A percentile compares a stretch with the other conserved stretches of the same genome.
Conservation (phyloP, 2,329 filamentous ascomycete genomes). For the Penicillium sclerotigenum region DNA sequence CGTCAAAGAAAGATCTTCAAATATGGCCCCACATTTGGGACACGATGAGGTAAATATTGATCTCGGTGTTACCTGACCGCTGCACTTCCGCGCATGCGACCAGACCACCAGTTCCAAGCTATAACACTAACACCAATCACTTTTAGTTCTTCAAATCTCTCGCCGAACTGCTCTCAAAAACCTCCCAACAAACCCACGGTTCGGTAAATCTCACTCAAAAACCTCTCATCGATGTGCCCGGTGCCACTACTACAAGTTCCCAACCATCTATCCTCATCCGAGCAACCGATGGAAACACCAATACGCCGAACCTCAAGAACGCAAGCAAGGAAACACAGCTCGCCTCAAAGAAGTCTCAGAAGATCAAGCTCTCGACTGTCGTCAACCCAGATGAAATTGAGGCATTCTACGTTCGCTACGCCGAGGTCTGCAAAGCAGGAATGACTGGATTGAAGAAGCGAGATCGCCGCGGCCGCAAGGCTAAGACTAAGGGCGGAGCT, state of each 20-base stretch:
- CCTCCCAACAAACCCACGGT: conserved; percentile 41
- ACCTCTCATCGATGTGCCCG: conserved; percentile 27
- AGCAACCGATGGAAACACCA: conserved; percentile 74
- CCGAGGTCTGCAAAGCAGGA: conserved; percentile 82
- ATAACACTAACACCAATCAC: conserved; percentile 4
- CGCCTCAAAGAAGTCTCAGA: conserved; percentile 49
- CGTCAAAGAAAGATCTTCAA: neutral
- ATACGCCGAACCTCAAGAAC: conserved; percentile 40
- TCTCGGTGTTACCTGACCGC: neutral
- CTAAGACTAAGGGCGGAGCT: conserved; percentile 54
- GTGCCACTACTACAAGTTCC: conserved; percentile 54
- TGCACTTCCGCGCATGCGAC: conserved; percentile 6
- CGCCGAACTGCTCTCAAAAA: conserved; percentile 38
- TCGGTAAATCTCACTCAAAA: conserved; percentile 47
- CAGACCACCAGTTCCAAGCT: conserved; percentile 15
- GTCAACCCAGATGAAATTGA: conserved; percentile 75
- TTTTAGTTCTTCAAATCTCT: conserved; percentile 45
- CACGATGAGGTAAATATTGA: conserved; percentile 41
- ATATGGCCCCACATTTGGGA: conserved; percentile 37
- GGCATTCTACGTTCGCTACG: conserved; percentile 77
- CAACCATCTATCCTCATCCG: conserved; percentile 75
- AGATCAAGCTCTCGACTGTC: conserved; percentile 76
- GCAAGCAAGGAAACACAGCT: conserved; percentile 38
- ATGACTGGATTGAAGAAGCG: conserved; percentile 91
- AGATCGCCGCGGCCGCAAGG: conserved; percentile 67